Conservation (phyloP, 2,329 filamentous ascomycete genomes). For the Pyricularia grisea region DNA sequence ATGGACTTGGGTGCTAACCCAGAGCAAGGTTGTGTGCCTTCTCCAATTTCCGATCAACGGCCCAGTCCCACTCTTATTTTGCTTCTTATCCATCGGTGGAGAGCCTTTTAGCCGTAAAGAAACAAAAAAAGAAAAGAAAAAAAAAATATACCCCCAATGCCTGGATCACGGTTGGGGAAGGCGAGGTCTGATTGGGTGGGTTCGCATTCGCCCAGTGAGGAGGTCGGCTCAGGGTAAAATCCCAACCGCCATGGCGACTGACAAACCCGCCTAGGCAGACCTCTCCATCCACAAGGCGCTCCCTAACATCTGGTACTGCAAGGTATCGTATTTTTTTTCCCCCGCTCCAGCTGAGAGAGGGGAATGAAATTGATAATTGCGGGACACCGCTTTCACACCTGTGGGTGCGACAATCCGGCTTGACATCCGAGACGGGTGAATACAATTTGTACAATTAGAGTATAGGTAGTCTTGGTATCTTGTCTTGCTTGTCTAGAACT, state of each 20-base stretch:
- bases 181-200: background rate
- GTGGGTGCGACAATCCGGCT: background rate
- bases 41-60: background rate
- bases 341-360: background rate
- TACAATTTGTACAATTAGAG: background rate
- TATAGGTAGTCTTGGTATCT: too few relatives aligned
- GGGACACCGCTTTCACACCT: background rate
- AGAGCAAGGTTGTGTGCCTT: background rate
- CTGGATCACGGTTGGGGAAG: conserved; percentile 1
- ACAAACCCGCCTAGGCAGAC: background rate
- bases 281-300: background rate
- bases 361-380: background rate
- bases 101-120: background rate
- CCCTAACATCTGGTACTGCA: background rate
- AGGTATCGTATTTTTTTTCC: background rate
- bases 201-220: background rate
- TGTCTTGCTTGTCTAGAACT: background rate
- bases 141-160: background rate
- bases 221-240: background rate
- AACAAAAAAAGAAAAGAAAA: too few relatives aligned
- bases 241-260: background rate
- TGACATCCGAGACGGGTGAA: background rate
- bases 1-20: background rate
- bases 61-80: background rate
- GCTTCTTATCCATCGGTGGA: background rate